Evolutionary conservation across 2,329 filamentous ascomycete genomes (phyloP).

Genomic region (Podosphaera aphanis): DNA sequence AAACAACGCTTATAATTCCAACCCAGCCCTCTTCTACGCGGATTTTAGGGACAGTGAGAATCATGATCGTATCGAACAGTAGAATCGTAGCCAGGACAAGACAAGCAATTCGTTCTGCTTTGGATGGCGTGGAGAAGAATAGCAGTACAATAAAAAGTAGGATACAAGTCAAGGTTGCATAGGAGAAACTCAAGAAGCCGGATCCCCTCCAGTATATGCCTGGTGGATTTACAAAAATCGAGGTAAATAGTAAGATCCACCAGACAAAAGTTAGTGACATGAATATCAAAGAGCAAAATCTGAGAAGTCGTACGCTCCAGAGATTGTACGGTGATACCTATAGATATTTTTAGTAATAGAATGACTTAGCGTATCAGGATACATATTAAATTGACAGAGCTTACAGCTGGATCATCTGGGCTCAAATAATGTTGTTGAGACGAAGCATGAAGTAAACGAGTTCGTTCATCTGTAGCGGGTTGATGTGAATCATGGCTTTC

Average conservation of each 20-base stretch:
- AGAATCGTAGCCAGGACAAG: conserved; percentile 43
- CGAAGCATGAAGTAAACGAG: conserved; percentile 16
- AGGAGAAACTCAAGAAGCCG: conserved; percentile 78
- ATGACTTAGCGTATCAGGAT: background rate
- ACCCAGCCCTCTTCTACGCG: conserved; percentile 76
- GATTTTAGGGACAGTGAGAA: conserved; percentile 49
- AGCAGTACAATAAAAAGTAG: conserved; percentile 56
- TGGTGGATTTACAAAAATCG: conserved; percentile 74
- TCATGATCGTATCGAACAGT: conserved; percentile 53
- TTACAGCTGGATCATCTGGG: conserved; percentile 60
- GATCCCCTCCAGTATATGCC: conserved; percentile 68
- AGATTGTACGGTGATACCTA: conserved; percentile 74
- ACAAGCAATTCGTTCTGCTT: conserved; percentile 51
- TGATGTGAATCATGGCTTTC: conserved; percentile 5
- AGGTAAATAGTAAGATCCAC: conserved; percentile 80
- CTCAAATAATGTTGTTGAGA: conserved; percentile 32
- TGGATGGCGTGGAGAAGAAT: conserved; percentile 73
- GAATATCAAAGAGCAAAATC: conserved; percentile 57
- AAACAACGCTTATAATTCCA: conserved; percentile 64
- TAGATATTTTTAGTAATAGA: conserved; percentile 7
- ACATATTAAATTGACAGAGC: conserved; percentile 11
- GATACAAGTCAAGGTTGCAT: conserved; percentile 52
- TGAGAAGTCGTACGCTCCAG: conserved; percentile 63
- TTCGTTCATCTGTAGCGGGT: conserved; percentile 31
- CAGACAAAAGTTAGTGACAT: conserved; percentile 58